phyloP scores from a whole-genome alignment of 1,284 basidiomycete genomes.

The Ceratobasidium papillatum region DNA sequence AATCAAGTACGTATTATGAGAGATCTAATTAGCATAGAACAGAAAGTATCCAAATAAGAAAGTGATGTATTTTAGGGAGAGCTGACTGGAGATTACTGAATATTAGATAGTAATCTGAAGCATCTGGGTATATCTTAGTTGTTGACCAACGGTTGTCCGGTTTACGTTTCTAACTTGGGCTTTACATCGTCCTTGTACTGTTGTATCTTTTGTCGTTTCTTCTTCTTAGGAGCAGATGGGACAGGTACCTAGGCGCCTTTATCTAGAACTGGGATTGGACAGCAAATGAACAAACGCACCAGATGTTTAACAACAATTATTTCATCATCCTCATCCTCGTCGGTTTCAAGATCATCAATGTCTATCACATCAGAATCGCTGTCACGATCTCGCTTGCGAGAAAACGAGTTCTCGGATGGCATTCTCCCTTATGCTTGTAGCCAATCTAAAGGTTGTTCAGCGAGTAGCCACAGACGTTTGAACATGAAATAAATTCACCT shows the following conservation, averaged over 20 bases:
- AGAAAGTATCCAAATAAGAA: too few relatives aligned
- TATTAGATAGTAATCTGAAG: too few relatives aligned
- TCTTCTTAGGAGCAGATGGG: background rate
- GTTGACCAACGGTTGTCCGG: background rate
- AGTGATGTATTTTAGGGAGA: too few relatives aligned
- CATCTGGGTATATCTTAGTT: background rate
- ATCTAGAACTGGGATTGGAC: background rate
- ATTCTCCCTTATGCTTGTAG: conserved; percentile 2
- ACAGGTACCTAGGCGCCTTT: background rate
- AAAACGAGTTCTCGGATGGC: background rate
- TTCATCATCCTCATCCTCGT: conserved; percentile 7
- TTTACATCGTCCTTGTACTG: background rate
- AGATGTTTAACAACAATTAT: conserved; percentile 13
- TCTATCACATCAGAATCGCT: background rate
- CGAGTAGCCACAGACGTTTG: background rate
- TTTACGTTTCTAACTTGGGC: background rate
- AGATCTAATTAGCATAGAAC: too few relatives aligned
- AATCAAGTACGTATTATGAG: too few relatives aligned
- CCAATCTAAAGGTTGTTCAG: background rate
- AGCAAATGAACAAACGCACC: background rate
- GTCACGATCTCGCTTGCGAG: background rate
- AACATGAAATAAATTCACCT: background rate
- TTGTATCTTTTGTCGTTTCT: background rate
- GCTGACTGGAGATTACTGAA: too few relatives aligned
- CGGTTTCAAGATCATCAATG: conserved; percentile 3